A percentile compares a stretch with the other conserved stretches of the same genome.
Evolutionary conservation across 805 yeast species (phyloP).

Genomic region (Yarrowia hollandica): DNA sequence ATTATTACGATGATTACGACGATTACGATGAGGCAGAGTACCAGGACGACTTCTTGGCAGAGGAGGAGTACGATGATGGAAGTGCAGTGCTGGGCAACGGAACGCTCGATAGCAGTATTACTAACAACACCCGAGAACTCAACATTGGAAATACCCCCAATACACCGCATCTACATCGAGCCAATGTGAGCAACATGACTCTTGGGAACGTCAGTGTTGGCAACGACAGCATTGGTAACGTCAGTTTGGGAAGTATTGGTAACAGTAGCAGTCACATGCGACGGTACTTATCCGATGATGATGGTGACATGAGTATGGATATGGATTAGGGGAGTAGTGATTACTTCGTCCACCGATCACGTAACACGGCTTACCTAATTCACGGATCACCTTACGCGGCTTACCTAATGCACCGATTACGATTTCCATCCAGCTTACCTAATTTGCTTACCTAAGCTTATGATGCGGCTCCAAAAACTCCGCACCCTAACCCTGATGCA

Average conservation of each 20-base stretch:
- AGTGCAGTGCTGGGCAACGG: not conserved
- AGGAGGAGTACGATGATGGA: conserved; percentile 22
- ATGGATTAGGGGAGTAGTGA: not conserved
- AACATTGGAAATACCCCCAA: conserved; percentile 14
- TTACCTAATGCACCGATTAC: too few species aligned
- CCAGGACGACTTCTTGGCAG: conserved; percentile 24
- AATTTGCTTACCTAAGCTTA: too few species aligned
- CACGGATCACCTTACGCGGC: too few species aligned
- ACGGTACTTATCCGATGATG: conserved; percentile 1
- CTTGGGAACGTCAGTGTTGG: conserved; percentile 22
- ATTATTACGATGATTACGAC: conserved; percentile 18
- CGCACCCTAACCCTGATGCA: too few species aligned
- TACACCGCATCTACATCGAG: not conserved
- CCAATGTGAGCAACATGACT: conserved; percentile 17
- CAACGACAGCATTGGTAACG: conserved; percentile 24
- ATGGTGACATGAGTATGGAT: conserved; percentile 21
- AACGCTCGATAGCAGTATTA: conserved; percentile 4
- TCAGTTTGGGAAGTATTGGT: conserved; percentile 10
- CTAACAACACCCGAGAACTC: not conserved
- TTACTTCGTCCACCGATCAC: too few species aligned
- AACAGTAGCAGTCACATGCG: conserved; percentile 18
- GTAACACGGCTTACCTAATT: too few species aligned
- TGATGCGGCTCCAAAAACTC: too few species aligned
- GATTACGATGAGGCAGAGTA: conserved; percentile 23
- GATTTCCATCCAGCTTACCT: too few species aligned